Evolutionary conservation across 192 early-diverging fungal genomes (phyloP).

Genomic region (Podila clonocystis): DNA sequence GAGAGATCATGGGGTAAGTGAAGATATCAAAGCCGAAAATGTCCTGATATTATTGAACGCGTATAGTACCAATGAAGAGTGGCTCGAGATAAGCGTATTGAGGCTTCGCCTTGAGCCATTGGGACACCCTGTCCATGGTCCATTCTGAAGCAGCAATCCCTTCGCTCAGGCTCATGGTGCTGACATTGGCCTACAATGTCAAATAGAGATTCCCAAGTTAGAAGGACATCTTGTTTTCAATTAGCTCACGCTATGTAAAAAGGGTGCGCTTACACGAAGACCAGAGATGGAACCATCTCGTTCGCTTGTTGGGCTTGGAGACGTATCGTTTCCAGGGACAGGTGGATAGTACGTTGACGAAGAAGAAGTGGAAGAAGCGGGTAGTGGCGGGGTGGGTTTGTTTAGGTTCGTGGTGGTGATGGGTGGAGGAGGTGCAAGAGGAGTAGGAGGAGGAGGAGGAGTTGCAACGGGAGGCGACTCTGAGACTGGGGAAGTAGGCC

Average conservation of each 20-base stretch:
- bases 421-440: constrained; percentile 40
- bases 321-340: constrained; percentile 4
- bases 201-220: background rate
- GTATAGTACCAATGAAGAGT: constrained; percentile 37
- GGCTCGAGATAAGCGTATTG: constrained; percentile 34
- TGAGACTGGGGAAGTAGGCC: constrained; percentile 17
- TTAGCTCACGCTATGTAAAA: background rate
- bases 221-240: background rate
- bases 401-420: constrained; percentile 37
- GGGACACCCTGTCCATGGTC: constrained; percentile 47
- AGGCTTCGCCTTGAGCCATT: constrained; percentile 30
- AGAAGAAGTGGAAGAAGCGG: background rate
- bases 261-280: constrained; percentile 10
- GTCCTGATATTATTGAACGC: too few species aligned
- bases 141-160: constrained; percentile 31
- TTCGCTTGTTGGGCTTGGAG: constrained; percentile 31
- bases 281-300: constrained; percentile 24
- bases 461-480: constrained; percentile 2
- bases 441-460: constrained; percentile 8
- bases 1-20: background rate
- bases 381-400: constrained; percentile 19
- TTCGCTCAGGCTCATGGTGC: constrained; percentile 40
- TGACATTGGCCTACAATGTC: constrained; percentile 29
- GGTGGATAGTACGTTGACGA: constrained; percentile 33
- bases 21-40: background rate